Conservation (phyloP, 2,329 filamentous ascomycete genomes). For the Penicillium sp. region DNA sequence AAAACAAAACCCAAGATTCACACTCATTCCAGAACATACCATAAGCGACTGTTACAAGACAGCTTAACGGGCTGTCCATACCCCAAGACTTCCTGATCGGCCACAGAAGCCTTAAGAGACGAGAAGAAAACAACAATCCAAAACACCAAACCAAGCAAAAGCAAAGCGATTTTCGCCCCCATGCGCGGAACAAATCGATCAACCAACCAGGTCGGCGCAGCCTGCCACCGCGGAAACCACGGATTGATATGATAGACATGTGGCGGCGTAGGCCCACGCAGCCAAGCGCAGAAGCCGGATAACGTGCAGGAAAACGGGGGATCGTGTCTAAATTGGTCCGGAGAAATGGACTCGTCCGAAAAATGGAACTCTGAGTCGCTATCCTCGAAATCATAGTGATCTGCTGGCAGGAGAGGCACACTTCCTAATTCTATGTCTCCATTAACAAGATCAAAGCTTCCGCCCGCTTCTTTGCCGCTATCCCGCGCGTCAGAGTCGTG, state of each 20-base stretch:
- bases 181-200: slow-evolving; percentile 29
- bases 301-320: slow-evolving; percentile 17
- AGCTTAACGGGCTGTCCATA: slow-evolving; percentile 38
- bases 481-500: neutral
- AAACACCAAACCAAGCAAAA: slow-evolving; percentile 27
- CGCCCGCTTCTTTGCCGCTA: neutral
- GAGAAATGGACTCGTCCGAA: neutral
- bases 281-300: slow-evolving; percentile 27
- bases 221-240: slow-evolving; percentile 34
- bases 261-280: slow-evolving; percentile 33
- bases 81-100: slow-evolving; percentile 30
- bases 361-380: slow-evolving; percentile 9
- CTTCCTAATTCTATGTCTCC: slow-evolving; percentile 21
- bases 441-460: slow-evolving; percentile 9
- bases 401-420: slow-evolving; percentile 18
- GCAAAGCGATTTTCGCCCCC: slow-evolving; percentile 24
- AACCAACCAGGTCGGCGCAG: slow-evolving; percentile 33
- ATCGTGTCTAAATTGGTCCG: neutral
- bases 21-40: slow-evolving; percentile 31
- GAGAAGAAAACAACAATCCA: slow-evolving; percentile 38
- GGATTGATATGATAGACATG: slow-evolving; percentile 36
- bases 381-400: neutral
- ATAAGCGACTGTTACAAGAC: slow-evolving; percentile 35
- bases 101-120: slow-evolving; percentile 31
- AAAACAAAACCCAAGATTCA: neutral